Evolutionary conservation across 352 stramenopile species (phyloP).

Genomic region (Pythium rhizo-oryzae): DNA sequence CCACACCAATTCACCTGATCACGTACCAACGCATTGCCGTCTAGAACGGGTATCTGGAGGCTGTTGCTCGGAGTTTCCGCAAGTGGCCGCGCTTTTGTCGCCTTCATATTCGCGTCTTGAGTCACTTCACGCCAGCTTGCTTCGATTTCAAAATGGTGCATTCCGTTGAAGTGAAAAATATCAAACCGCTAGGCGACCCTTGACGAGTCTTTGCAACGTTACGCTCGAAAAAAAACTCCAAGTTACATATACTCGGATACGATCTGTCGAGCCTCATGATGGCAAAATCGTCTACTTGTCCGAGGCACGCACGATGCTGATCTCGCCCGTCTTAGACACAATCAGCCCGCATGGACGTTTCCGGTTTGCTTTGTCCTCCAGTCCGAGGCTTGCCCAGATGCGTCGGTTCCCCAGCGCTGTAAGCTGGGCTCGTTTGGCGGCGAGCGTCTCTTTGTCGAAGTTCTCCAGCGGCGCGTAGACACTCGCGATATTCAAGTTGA

Average conservation of each 20-base stretch:
- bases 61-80: slow-evolving; percentile 4
- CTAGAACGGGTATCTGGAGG: slow-evolving; percentile 20
- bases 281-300: slow-evolving; percentile 19
- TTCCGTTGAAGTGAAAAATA: background rate
- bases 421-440: slow-evolving; percentile 77
- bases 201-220: background rate
- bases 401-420: slow-evolving; percentile 72
- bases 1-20: background rate
- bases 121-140: background rate
- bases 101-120: background rate
- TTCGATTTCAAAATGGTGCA: too few species aligned
- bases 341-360: slow-evolving; percentile 62
- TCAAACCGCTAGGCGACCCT: background rate
- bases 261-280: too few species aligned
- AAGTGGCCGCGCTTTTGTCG: background rate
- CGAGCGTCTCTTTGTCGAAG: slow-evolving; percentile 80
- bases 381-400: slow-evolving; percentile 85
- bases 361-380: slow-evolving; percentile 73
- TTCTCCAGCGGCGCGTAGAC: slow-evolving; percentile 78
- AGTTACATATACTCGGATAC: too few species aligned
- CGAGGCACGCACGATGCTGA: slow-evolving; percentile 63
- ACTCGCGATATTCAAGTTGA: slow-evolving; percentile 59
- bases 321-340: slow-evolving; percentile 72
- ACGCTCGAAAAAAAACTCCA: background rate
- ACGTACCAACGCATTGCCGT: slow-evolving; percentile 25